Percentiles rank a stretch among this genome's conserved stretches.
phyloP scores from a whole-genome alignment of 2,329 filamentous ascomycete genomes.

The Boeremia lycopersici region DNA sequence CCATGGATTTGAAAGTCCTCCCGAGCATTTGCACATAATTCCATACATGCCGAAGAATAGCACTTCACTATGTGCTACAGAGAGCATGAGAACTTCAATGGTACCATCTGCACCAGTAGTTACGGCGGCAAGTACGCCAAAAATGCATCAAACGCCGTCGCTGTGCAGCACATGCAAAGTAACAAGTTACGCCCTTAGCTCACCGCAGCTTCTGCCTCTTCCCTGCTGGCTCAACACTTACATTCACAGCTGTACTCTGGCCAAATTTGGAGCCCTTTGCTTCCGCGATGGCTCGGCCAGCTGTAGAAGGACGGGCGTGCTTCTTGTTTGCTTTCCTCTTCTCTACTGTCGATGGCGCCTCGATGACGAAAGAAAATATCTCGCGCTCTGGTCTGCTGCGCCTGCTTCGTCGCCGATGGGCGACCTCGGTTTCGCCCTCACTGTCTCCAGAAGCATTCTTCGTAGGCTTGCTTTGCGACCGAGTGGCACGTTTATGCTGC shows the following conservation, averaged over 20 bases:
- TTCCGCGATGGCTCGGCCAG: neutral
- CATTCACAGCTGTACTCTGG: neutral
- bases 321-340: slow-evolving; percentile 9
- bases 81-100: neutral
- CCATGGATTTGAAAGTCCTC: too few relatives aligned
- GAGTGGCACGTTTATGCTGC: slow-evolving; percentile 12
- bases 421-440: slow-evolving; percentile 16
- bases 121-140: neutral
- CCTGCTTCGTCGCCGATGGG: slow-evolving; percentile 19
- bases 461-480: slow-evolving; percentile 19
- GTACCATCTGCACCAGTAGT: neutral
- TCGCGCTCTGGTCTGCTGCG: slow-evolving; percentile 32
- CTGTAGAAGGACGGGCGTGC: slow-evolving; percentile 4
- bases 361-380: slow-evolving; percentile 45
- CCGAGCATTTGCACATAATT: too few relatives aligned
- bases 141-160: neutral
- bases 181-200: neutral
- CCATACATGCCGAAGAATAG: neutral
- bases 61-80: neutral
- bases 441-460: slow-evolving; percentile 4
- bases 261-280: neutral
- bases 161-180: neutral
- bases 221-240: slow-evolving; percentile 2
- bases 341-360: slow-evolving; percentile 39
- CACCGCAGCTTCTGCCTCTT: slow-evolving; percentile 12